Evolutionary conservation across 441 rosid species (phyloP).

Genomic region (Pelargonium cotyledonis): DNA sequence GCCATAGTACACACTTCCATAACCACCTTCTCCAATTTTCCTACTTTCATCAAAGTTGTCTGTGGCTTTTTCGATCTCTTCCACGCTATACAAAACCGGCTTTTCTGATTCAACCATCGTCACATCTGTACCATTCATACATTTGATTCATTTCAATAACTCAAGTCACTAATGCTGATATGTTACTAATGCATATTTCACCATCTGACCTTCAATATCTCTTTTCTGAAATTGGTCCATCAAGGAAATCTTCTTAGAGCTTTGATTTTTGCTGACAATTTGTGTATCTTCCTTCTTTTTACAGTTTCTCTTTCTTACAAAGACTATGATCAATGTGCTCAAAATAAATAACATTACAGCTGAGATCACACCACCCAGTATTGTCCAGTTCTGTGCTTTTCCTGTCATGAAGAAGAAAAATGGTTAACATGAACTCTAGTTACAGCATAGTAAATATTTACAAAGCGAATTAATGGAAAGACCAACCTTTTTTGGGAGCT

Average conservation of each 20-base stretch:
- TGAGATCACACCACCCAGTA: conserved; percentile 17
- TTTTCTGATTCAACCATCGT: conserved; percentile 26
- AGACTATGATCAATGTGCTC: conserved; percentile 19
- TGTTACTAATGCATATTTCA: neutral
- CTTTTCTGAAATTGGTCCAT: conserved; percentile 16
- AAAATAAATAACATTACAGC: conserved; percentile 16
- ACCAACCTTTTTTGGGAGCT: conserved; percentile 24
- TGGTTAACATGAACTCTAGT: too few relatives aligned
- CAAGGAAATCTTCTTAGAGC: conserved; percentile 17
- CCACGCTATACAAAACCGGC: conserved; percentile 19
- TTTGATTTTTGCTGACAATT: conserved; percentile 13
- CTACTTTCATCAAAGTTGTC: conserved; percentile 22
- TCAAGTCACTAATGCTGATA: neutral
- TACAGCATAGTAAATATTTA: too few relatives aligned
- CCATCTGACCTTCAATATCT: conserved; percentile 24
- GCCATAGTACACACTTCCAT: conserved; percentile 34
- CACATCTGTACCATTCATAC: conserved; percentile 14
- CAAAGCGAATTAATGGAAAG: neutral
- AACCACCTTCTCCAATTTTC: conserved; percentile 35
- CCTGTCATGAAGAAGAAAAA: conserved; percentile 18
- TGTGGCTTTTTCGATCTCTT: conserved; percentile 30
- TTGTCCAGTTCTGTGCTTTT: conserved; percentile 15
- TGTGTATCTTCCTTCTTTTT: conserved; percentile 11
- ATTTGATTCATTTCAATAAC: neutral
- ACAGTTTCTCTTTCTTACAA: conserved; percentile 20